Conservation (phyloP, 345 rosid genomes). For the Eutrema japonicum region DNA sequence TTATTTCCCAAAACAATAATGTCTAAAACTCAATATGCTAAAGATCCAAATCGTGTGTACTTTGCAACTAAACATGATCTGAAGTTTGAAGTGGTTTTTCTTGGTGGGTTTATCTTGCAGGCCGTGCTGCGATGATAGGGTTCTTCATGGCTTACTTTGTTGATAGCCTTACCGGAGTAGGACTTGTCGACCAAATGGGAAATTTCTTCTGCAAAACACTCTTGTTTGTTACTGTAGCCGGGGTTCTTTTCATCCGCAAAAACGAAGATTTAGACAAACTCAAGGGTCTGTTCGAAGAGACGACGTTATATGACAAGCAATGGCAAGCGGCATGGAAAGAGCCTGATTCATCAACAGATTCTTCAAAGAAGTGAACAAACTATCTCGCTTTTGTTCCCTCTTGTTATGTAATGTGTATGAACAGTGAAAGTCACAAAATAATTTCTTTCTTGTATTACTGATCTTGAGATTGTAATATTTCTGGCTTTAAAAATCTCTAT, state of each 20-base stretch:
- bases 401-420: constrained; percentile 12
- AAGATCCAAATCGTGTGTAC: not conserved
- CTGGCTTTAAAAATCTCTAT: constrained; percentile 9
- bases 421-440: constrained; percentile 9
- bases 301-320: constrained; percentile 95
- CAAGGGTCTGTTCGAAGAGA: constrained; percentile 78
- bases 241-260: constrained; percentile 86
- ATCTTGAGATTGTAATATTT: constrained; percentile 23
- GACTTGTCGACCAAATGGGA: constrained; percentile 96
- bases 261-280: constrained; percentile 81
- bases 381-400: constrained; percentile 15
- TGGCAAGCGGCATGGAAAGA: constrained; percentile 98
- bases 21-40: not conserved
- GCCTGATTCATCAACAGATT: constrained; percentile 45
- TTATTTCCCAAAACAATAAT: constrained; percentile 39
- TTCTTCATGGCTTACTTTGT: constrained; percentile 99
- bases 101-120: constrained; percentile 45
- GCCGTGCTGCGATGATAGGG: constrained; percentile 96
- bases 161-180: constrained; percentile 92
- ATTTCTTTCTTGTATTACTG: constrained; percentile 31
- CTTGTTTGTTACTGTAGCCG: constrained; percentile 78
- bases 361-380: constrained; percentile 33
- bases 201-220: constrained; percentile 95
- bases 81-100: not conserved
- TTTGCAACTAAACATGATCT: not conserved